Conservation (phyloP, 768 basidiomycete genomes). For the Ramaria sp. region DNA sequence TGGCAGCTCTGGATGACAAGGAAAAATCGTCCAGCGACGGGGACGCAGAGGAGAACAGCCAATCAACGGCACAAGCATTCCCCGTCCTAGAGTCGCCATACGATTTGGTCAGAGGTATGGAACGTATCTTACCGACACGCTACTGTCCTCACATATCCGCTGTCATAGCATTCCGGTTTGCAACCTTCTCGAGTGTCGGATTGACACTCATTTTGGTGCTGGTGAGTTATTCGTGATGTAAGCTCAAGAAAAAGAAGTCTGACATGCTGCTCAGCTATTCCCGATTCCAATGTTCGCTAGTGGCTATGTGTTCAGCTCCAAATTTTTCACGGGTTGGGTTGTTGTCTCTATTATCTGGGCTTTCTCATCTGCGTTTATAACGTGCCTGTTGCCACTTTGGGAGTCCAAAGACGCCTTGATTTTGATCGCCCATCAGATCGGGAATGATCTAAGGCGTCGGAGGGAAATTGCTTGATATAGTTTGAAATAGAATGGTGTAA, state of each 20-base stretch:
- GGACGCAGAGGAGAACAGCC: slow-evolving; percentile 23
- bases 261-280: slow-evolving; percentile 12
- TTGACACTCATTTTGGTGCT: background rate
- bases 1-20: slow-evolving; percentile 13
- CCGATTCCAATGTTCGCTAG: background rate
- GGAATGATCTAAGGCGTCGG: too few species aligned
- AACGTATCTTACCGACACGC: background rate
- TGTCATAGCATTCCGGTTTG: slow-evolving; percentile 51
- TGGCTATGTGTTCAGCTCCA: background rate
- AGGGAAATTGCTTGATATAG: too few species aligned
- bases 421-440: too few species aligned
- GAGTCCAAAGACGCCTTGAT: background rate
- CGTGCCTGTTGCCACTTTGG: slow-evolving; percentile 1
- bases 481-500: too few species aligned
- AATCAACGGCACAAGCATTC: background rate
- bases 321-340: slow-evolving; percentile 2
- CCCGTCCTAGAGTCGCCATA: background rate
- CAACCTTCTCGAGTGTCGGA: slow-evolving; percentile 40
- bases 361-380: background rate
- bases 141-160: background rate
- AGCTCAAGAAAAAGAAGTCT: slow-evolving; percentile 36
- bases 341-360: background rate
- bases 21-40: slow-evolving; percentile 22
- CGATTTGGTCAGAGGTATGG: background rate
- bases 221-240: background rate